A percentile compares a stretch with the other conserved stretches of the same genome.
Conservation (phyloP, 352 stramenopile genomes). For the Globisporangium nunn region DNA sequence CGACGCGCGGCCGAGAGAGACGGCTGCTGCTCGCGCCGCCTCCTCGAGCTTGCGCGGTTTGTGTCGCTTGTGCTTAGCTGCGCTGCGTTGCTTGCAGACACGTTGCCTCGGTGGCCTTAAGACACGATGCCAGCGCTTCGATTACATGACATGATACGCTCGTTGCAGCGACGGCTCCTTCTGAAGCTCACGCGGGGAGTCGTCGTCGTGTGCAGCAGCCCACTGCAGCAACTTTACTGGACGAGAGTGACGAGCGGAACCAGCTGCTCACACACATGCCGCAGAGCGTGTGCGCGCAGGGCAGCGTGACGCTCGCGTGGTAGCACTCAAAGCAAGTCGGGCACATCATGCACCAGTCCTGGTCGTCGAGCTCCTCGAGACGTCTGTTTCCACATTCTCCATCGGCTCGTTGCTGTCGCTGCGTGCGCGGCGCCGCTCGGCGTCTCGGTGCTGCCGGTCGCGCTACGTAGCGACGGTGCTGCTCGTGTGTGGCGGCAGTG, state of each 20-base stretch:
- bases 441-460: slow-evolving; percentile 18
- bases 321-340: slow-evolving; percentile 81
- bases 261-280: slow-evolving; percentile 70
- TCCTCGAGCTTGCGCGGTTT: too few relatives aligned
- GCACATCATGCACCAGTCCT: slow-evolving; percentile 71
- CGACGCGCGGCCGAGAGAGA: too few relatives aligned
- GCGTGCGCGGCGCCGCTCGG: slow-evolving; percentile 3
- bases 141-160: too few relatives aligned
- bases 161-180: too few relatives aligned
- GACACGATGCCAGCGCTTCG: too few relatives aligned
- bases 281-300: slow-evolving; percentile 83
- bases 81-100: too few relatives aligned
- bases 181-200: too few relatives aligned
- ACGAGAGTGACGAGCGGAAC: slow-evolving; percentile 72
- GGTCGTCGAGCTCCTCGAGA: slow-evolving; percentile 27
- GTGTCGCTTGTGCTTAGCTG: too few relatives aligned
- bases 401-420: slow-evolving; percentile 6
- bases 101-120: too few relatives aligned
- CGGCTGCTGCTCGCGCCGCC: too few relatives aligned
- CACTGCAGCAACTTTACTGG: too few relatives aligned
- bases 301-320: slow-evolving; percentile 62
- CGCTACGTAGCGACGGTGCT: slow-evolving; percentile 16
- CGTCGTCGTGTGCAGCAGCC: too few relatives aligned
- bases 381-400: slow-evolving; percentile 6
- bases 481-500: not conserved